phyloP scores from a whole-genome alignment of 208 protist genomes.

The Crithidia expoeki region DNA sequence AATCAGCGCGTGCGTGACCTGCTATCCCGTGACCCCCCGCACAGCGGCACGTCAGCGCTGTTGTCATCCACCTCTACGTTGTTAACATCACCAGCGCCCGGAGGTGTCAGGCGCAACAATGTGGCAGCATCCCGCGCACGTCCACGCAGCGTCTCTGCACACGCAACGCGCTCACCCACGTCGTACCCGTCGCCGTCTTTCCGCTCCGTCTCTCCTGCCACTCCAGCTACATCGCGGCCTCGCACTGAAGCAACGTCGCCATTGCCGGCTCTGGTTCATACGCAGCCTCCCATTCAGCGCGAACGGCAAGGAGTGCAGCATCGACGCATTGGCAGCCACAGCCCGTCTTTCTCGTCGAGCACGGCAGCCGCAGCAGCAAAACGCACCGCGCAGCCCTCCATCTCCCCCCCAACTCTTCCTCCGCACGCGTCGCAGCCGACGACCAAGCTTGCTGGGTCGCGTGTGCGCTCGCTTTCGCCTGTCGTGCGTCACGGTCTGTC shows the following conservation, averaged over 20 bases:
- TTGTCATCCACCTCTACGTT: not conserved
- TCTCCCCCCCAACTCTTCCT: constrained; percentile 1
- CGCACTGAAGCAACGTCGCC: constrained; percentile 1
- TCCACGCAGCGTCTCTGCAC: constrained; percentile 12
- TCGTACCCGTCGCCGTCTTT: not conserved
- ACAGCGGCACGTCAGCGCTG: not conserved
- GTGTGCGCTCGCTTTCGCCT: constrained; percentile 7
- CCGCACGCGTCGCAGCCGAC: not conserved
- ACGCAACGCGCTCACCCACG: not conserved
- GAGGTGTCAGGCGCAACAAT: constrained; percentile 3
- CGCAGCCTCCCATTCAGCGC: not conserved
- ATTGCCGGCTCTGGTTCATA: not conserved
- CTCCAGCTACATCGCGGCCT: not conserved
- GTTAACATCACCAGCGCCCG: too few relatives aligned
- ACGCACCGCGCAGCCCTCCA: not conserved
- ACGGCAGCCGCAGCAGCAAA: not conserved
- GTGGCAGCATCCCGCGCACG: not conserved
- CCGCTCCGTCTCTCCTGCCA: constrained; percentile 5
- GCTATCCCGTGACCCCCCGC: not conserved
- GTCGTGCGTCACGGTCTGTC: constrained; percentile 1
- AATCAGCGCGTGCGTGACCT: constrained; percentile 37
- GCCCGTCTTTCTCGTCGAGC: not conserved
- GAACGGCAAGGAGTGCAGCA: not conserved
- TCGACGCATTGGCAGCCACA: not conserved
- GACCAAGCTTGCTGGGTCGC: not conserved